phyloP scores from a whole-genome alignment of 2,329 filamentous ascomycete genomes.

The Stenocarpella maydis region DNA sequence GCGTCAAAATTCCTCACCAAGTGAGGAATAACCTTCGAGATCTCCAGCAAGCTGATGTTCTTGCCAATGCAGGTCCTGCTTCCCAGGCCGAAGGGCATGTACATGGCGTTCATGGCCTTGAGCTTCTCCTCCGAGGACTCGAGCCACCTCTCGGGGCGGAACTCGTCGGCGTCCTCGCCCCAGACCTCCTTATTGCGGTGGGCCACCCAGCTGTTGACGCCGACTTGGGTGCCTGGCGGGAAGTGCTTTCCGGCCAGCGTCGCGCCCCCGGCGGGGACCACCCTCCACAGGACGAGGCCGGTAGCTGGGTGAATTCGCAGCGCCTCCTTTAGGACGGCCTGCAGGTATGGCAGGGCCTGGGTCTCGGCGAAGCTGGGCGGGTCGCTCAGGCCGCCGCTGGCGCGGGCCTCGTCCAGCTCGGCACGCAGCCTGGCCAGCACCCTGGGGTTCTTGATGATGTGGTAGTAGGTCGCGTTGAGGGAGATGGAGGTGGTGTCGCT shows the following conservation, averaged over 20 bases:
- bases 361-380: constrained; percentile 46
- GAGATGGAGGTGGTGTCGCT: constrained; percentile 58
- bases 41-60: constrained; percentile 34
- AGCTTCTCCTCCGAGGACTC: constrained; percentile 57
- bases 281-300: constrained; percentile 57
- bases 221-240: constrained; percentile 18
- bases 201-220: constrained; percentile 43
- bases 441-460: constrained; percentile 47
- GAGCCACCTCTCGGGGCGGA: constrained; percentile 29
- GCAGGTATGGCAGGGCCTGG: constrained; percentile 57
- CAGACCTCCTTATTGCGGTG: constrained; percentile 25
- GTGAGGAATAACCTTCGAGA: constrained; percentile 30
- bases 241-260: constrained; percentile 45
- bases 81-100: constrained; percentile 64
- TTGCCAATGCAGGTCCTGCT: constrained; percentile 56
- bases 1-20: constrained; percentile 30
- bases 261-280: constrained; percentile 54
- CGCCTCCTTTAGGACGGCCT: constrained; percentile 62
- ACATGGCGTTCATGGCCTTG: constrained; percentile 77
- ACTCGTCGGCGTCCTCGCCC: constrained; percentile 21
- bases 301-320: constrained; percentile 59
- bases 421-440: constrained; percentile 37
- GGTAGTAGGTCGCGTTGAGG: constrained; percentile 53
- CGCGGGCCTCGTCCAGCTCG: constrained; percentile 44
- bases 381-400: constrained; percentile 23